Evolutionary conservation across 306 rosid genomes (phyloP).

Genomic region (Lathyrus tuberosus): DNA sequence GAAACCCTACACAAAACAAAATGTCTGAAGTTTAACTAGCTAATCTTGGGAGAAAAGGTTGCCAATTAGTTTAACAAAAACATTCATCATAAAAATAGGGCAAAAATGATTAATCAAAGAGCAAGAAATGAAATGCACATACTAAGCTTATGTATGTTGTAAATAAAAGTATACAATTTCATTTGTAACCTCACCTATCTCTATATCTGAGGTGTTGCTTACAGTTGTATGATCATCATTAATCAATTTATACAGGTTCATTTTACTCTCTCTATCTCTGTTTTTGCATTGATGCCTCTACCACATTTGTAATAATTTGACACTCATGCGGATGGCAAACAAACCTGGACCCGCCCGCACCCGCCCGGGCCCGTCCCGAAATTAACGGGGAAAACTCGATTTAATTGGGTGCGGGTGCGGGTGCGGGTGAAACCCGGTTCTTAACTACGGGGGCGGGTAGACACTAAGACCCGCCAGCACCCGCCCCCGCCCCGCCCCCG

Average conservation of each 20-base stretch:
- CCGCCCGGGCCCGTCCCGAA: too few relatives aligned
- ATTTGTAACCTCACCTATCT: background rate
- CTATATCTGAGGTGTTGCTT: background rate
- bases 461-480: too few relatives aligned
- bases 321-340: too few relatives aligned
- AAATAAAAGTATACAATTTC: background rate
- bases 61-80: constrained; percentile 17
- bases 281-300: background rate
- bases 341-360: too few relatives aligned
- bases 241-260: background rate
- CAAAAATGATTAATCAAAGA: constrained; percentile 23
- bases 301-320: background rate
- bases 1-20: constrained; percentile 68
- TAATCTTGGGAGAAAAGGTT: constrained; percentile 7
- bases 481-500: too few relatives aligned
- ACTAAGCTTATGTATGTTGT: background rate
- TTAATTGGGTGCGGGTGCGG: too few relatives aligned
- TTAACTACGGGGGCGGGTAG: too few relatives aligned
- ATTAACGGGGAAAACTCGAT: too few relatives aligned
- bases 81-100: background rate
- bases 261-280: background rate
- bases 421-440: too few relatives aligned
- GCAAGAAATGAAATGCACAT: background rate
- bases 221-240: constrained; percentile 2
- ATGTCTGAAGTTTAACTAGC: constrained; percentile 35